phyloP scores from a whole-genome alignment of 2,329 filamentous ascomycete species.

The Atkinsonella texensis region DNA sequence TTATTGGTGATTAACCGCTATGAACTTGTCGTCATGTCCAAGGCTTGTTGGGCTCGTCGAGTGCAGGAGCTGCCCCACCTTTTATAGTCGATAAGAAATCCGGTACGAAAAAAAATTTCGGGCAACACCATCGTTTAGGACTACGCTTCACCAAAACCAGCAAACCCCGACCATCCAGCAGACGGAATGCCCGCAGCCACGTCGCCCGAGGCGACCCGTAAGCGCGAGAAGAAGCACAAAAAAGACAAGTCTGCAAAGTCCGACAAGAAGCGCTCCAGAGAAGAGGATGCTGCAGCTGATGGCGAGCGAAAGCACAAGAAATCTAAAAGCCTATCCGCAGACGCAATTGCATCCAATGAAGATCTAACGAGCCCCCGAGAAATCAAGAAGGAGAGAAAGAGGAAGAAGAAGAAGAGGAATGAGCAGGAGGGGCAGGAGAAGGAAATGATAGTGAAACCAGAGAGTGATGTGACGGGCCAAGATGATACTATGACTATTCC shows the following conservation, averaged over 20 bases:
- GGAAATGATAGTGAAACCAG: slow-evolving; percentile 12
- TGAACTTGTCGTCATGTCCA: too few relatives aligned
- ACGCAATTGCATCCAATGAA: slow-evolving; percentile 11
- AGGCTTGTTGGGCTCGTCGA: not conserved
- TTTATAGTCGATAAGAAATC: slow-evolving; percentile 3
- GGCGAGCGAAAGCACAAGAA: slow-evolving; percentile 37
- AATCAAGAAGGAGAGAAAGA: slow-evolving; percentile 22
- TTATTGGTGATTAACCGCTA: too few relatives aligned
- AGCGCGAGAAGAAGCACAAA: slow-evolving; percentile 28
- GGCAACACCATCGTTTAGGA: not conserved
- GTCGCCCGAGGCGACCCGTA: slow-evolving; percentile 18
- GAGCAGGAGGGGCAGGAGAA: slow-evolving; percentile 5
- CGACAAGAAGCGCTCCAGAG: slow-evolving; percentile 33
- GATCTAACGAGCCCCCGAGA: slow-evolving; percentile 20
- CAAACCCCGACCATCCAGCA: not conserved
- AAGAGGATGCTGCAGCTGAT: slow-evolving; percentile 27
- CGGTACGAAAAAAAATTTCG: not conserved
- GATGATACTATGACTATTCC: slow-evolving; percentile 1
- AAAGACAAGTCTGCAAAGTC: slow-evolving; percentile 21
- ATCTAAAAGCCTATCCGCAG: slow-evolving; percentile 32
- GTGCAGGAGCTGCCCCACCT: not conserved
- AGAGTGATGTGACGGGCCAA: not conserved
- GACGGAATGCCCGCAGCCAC: slow-evolving; percentile 16
- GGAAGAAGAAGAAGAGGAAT: slow-evolving; percentile 9
- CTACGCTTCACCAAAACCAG: slow-evolving; percentile 4